These are phyloP conservation scores for Phalaenopsis equestris DNA, from an alignment of 106 monocot genomes.

Conservation along the genomic window DNA sequence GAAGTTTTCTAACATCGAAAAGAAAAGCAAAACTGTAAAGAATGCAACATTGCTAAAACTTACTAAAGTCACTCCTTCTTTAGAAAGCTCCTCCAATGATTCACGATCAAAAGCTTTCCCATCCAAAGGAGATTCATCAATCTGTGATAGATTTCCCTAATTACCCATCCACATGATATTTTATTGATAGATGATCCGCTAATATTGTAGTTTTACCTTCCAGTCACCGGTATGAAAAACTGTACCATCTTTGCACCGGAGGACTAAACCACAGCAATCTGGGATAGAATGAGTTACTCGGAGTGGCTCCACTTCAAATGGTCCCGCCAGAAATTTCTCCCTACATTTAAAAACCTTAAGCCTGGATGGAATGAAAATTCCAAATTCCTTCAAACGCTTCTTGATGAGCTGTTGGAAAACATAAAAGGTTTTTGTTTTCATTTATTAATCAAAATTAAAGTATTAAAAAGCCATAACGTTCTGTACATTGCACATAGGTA, in stretches of 20 bases:
- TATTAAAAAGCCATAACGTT: not conserved
- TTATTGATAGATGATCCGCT: not conserved
- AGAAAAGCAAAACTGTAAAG: not conserved
- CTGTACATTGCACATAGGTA: not conserved
- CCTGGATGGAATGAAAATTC: constrained; percentile 82
- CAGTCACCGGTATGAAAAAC: constrained; percentile 98
- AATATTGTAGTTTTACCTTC: constrained; percentile 49
- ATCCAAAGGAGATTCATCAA: constrained; percentile 97
- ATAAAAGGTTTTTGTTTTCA: not conserved
- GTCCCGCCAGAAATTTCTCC: constrained; percentile 84
- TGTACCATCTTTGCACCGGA: constrained; percentile 90
- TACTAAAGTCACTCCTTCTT: constrained; percentile 99
- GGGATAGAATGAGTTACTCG: constrained; percentile 99
- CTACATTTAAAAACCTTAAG: constrained; percentile 69
- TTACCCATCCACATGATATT: not conserved
- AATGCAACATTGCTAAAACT: constrained; percentile 18
- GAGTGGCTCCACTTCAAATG: constrained; percentile 98
- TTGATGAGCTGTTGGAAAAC: constrained; percentile 67
- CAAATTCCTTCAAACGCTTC: constrained; percentile 95
- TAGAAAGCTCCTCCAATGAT: constrained; percentile 86
- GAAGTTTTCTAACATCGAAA: not conserved
- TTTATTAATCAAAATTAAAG: not conserved
- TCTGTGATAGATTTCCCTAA: constrained; percentile 26
- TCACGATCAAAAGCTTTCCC: constrained; percentile 93
- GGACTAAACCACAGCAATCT: constrained; percentile 96